Evolutionary conservation across 495 filamentous ascomycete species (phyloP).

Genomic region (Xylaria scruposa): DNA sequence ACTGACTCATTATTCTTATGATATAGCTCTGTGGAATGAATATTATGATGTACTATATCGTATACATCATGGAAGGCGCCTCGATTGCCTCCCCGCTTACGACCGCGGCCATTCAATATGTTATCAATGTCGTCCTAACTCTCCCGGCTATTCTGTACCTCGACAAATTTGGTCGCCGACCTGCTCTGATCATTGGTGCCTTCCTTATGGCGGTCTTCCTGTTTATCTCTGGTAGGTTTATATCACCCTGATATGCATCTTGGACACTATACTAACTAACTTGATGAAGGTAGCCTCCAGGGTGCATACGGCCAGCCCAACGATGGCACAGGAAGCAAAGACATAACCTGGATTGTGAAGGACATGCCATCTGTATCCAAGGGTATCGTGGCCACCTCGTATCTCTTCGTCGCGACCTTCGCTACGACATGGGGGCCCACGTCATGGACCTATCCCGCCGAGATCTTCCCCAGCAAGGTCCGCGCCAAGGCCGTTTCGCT

Average conservation of each 20-base stretch:
- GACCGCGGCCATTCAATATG: conserved; percentile 77
- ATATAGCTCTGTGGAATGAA: conserved; percentile 75
- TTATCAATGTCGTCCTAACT: conserved; percentile 75
- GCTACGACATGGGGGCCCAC: conserved; percentile 81
- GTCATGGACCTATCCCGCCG: conserved; percentile 82
- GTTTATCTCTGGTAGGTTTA: conserved; percentile 74
- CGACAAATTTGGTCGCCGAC: conserved; percentile 78
- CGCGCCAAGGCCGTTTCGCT: conserved; percentile 70
- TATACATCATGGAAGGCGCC: conserved; percentile 76
- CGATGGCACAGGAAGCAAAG: conserved; percentile 43
- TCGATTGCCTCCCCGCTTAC: conserved; percentile 69
- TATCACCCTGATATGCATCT: not conserved
- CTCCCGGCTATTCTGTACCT: conserved; percentile 76
- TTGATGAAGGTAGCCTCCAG: conserved; percentile 58
- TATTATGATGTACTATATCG: conserved; percentile 79
- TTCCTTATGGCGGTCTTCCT: conserved; percentile 75
- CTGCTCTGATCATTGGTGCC: conserved; percentile 75
- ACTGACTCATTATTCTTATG: conserved; percentile 15
- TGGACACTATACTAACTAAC: not conserved
- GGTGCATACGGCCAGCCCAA: conserved; percentile 63
- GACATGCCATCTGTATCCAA: conserved; percentile 55
- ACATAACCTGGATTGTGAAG: conserved; percentile 64
- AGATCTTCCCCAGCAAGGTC: conserved; percentile 78
- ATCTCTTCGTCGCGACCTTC: conserved; percentile 78
- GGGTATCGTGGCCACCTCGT: conserved; percentile 71